Evolutionary conservation across 2,329 filamentous ascomycete genomes (phyloP).

Genomic region (Hypoxylon sp.): DNA sequence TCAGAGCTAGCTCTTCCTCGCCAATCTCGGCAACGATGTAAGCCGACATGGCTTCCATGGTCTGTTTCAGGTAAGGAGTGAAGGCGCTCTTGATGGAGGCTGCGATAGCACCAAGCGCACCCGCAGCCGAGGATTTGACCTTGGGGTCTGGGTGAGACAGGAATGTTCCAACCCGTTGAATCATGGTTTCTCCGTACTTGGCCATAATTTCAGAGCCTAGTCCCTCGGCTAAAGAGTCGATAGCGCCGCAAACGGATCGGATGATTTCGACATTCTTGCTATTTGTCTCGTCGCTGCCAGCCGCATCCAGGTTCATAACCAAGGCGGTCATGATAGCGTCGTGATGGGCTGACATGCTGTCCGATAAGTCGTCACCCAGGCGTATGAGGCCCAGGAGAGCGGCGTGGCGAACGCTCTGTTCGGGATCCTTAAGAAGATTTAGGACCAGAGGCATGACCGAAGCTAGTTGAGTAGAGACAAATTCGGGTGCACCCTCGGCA

Average conservation of each 20-base stretch:
- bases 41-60: slow-evolving; percentile 86
- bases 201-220: slow-evolving; percentile 82
- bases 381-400: slow-evolving; percentile 88
- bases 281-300: slow-evolving; percentile 71
- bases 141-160: slow-evolving; percentile 86
- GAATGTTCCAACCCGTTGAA: slow-evolving; percentile 84
- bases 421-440: slow-evolving; percentile 83
- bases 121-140: slow-evolving; percentile 88
- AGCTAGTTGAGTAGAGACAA: slow-evolving; percentile 91
- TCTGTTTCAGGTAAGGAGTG: slow-evolving; percentile 88
- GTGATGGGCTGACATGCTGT: slow-evolving; percentile 88
- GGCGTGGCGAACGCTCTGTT: slow-evolving; percentile 84
- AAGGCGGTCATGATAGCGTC: slow-evolving; percentile 83
- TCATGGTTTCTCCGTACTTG: slow-evolving; percentile 81
- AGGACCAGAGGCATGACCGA: slow-evolving; percentile 87
- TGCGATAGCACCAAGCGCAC: slow-evolving; percentile 90
- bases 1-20: slow-evolving; percentile 88
- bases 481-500: slow-evolving; percentile 96
- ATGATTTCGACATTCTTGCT: slow-evolving; percentile 87
- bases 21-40: slow-evolving; percentile 88
- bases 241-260: slow-evolving; percentile 86
- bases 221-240: slow-evolving; percentile 90
- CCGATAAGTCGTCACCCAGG: slow-evolving; percentile 90
- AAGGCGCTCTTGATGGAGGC: slow-evolving; percentile 84
- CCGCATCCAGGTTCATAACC: slow-evolving; percentile 87